Base-by-base conservation (phyloP, 495 filamentous ascomycete species). In the Penicillium cosmopolitanum region DNA sequence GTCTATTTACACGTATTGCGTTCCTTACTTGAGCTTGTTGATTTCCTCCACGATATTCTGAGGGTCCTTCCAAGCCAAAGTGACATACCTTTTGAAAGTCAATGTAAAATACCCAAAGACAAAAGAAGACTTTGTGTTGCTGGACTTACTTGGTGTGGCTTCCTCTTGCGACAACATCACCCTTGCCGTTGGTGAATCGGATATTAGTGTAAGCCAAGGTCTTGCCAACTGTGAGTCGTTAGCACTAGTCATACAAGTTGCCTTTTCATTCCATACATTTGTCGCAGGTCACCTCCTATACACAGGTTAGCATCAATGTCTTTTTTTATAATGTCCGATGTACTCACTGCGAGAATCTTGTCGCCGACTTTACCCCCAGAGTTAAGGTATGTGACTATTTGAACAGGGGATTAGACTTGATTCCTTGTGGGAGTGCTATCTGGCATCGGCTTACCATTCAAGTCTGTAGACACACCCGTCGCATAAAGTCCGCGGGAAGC, bases 391-490 rank as follows among this genome's bases (percentile, higher is more conserved):
- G 94, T 96, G n/a, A 98, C 93, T 94, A 61, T 47, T 48, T 15
- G 33, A 46, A 34, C 19, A 42, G 40, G n/a, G 13, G n/a, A 28
- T 64, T 60, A 16, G 3, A 8, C 23, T 19, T 15, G 8, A 44
- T 16, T 44, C 3, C 42, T 19, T 16, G 42, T 9, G 42, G 42
- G 16, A 6, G 15, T 44, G 42, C 8, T 3, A 16, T 16, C n/a
- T 16, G n/a, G 16, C 42, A 16, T 9, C 15, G n/a, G 8, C 63
- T 61, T 74, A 92, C 92, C 89, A 64, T 90, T 97, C 10, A 98
- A 67, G 69, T 98, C 95, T 0, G 95, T 97, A 0, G 91, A 93
- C 6, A 98, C 93, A 8, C 95, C 95, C 0, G 95, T 98, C 21
- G 91, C 84, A 66, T 86, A 96, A 1, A 96, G 77, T 0, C 95